Conservation (phyloP, 495 filamentous ascomycete species). For the Daldinia decipiens region DNA sequence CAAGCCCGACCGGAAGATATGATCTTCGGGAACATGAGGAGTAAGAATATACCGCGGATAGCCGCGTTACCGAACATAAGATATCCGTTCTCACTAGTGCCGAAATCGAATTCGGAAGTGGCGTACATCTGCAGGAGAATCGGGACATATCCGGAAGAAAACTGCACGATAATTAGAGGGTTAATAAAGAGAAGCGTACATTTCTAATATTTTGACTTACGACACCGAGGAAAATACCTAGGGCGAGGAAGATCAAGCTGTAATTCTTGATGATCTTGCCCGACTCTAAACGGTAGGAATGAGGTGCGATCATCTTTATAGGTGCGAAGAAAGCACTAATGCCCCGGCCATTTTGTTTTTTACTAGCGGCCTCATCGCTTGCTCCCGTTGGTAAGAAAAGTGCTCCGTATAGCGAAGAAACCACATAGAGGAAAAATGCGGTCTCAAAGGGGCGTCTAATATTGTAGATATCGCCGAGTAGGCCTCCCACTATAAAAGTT, state of each 20-base stretch:
- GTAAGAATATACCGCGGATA: conserved; percentile 64
- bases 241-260: conserved; percentile 62
- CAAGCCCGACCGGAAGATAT: conserved; percentile 60
- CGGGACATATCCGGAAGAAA: conserved; percentile 65
- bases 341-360: conserved; percentile 48
- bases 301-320: conserved; percentile 61
- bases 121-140: conserved; percentile 64
- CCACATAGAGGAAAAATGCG: conserved; percentile 59
- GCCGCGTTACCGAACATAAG: conserved; percentile 63
- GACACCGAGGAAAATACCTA: conserved; percentile 65
- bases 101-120: conserved; percentile 64
- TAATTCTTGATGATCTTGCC: conserved; percentile 59
- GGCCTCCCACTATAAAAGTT: conserved; percentile 55
- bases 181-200: background rate
- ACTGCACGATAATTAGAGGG: conserved; percentile 34
- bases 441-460: conserved; percentile 64
- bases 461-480: conserved; percentile 62
- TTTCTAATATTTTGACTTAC: conserved; percentile 42
- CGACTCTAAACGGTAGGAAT: conserved; percentile 53
- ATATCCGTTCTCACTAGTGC: conserved; percentile 62
- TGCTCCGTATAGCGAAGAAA: conserved; percentile 52
- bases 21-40: conserved; percentile 65
- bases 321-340: conserved; percentile 63
- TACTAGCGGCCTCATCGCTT: conserved; percentile 14
- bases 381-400: conserved; percentile 41